phyloP scores from a whole-genome alignment of 2,329 filamentous ascomycete genomes.

The Trichoderma sp. region DNA sequence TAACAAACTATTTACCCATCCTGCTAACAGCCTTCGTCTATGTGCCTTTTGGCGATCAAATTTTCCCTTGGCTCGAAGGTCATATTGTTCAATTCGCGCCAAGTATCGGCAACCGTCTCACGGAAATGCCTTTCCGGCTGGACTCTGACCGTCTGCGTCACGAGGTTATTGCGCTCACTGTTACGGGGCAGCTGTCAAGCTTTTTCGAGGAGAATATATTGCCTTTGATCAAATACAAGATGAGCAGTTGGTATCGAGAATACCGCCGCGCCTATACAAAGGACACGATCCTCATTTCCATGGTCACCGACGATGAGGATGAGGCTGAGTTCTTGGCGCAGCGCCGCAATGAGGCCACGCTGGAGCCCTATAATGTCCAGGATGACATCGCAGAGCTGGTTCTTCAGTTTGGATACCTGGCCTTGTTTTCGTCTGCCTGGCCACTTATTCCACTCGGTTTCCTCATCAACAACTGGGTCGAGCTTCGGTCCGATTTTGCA shows the following conservation, averaged over 20 bases:
- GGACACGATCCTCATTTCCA: constrained; percentile 45
- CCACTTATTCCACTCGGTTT: constrained; percentile 70
- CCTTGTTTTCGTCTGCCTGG: constrained; percentile 73
- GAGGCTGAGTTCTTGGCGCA: constrained; percentile 62
- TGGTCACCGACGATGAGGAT: constrained; percentile 55
- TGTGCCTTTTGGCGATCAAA: constrained; percentile 65
- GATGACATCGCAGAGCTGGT: constrained; percentile 71
- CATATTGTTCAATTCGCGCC: constrained; percentile 50
- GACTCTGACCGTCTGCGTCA: constrained; percentile 64
- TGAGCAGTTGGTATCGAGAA: constrained; percentile 44
- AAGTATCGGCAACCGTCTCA: constrained; percentile 47
- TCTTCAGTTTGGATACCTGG: constrained; percentile 70
- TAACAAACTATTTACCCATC: constrained; percentile 74
- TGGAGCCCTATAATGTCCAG: constrained; percentile 69
- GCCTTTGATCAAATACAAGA: constrained; percentile 63
- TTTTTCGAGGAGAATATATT: constrained; percentile 70
- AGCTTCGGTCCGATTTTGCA: constrained; percentile 71
- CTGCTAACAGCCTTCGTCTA: constrained; percentile 77
- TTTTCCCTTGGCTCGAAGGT: constrained; percentile 65
- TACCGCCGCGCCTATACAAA: constrained; percentile 34
- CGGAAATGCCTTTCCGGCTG: constrained; percentile 56
- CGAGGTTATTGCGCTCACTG: constrained; percentile 71
- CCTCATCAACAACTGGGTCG: constrained; percentile 73
- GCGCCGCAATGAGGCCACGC: constrained; percentile 63
- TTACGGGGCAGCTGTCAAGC: constrained; percentile 68